These are phyloP conservation scores for Wickerhamiella hasegawae DNA, from an alignment of 805 yeast species.

Conservation along the genomic window DNA sequence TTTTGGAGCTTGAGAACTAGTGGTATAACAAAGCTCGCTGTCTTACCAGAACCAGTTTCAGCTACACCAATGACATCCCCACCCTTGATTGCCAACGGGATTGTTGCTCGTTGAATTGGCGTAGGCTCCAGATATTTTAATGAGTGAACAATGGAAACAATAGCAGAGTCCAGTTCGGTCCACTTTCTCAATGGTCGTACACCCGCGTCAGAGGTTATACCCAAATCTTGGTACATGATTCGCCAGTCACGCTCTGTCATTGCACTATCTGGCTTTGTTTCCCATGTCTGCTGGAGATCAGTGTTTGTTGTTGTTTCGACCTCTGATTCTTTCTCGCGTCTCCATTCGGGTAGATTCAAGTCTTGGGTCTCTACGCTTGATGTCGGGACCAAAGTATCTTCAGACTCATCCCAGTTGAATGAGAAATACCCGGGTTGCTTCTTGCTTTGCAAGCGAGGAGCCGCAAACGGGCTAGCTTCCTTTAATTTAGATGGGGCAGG, in stretches of 20 bases:
- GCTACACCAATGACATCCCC: constrained; percentile 80
- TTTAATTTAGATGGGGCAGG: no score
- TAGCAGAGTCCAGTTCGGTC: constrained; percentile 41
- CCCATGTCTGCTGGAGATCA: no score
- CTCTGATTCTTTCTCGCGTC: no score
- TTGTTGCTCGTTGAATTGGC: constrained; percentile 79
- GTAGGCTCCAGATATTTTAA: constrained; percentile 53
- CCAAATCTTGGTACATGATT: constrained; percentile 61
- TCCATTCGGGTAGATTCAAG: no score
- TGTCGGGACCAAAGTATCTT: no score
- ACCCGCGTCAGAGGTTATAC: constrained; percentile 32
- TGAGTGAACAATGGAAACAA: constrained; percentile 20
- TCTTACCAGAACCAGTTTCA: constrained; percentile 93
- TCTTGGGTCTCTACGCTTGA: no score
- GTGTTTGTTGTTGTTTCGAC: no score
- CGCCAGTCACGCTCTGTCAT: constrained; percentile 88
- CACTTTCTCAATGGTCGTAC: constrained; percentile 57
- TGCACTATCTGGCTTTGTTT: constrained; percentile 18
- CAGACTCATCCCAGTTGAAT: no score
- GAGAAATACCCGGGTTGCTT: no score
- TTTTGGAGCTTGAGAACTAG: constrained; percentile 35
- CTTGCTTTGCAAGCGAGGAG: no score
- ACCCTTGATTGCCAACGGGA: constrained; percentile 47
- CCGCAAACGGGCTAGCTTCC: no score
- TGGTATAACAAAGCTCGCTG: constrained; percentile 70